Base-by-base conservation (phyloP, 1,284 basidiomycete genomes). In the Entoloma clypeatum region DNA sequence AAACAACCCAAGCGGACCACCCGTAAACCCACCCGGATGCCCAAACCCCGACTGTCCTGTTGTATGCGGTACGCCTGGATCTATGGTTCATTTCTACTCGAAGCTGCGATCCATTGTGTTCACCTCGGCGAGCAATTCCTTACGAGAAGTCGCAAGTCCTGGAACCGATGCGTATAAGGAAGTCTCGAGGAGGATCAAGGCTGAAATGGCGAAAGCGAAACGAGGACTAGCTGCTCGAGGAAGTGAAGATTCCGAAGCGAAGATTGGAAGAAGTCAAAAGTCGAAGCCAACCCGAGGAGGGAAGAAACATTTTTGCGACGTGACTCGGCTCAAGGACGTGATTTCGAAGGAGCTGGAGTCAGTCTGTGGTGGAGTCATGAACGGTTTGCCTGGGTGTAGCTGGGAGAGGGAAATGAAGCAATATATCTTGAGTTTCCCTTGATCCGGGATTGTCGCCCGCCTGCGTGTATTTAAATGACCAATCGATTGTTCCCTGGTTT, bases 1-100 rank as follows among this genome's bases (percentile, higher is more conserved):
- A 11, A 13, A 39, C 3, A 39, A 48, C 11, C 45, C 45, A 5
- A 33, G 41, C 16, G 50, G 39, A 13, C 48, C 47, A 2, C 17
- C 74, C 35, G 61, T 70, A 40, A 71, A 79, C 18, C 84, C 83
- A 9, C 39, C 62, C 4, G 86, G 85, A 19, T 88, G 86, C 52
- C 84, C 85, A 2, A 83, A 86, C 52, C 83, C 84, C 21, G 76
- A 86, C 56, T 87, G 85, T 57, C 75, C 81, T 23, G 72, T 84
- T 43, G 74, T 85, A 30, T 86, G 84, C 51, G 84, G 85, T 53
- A 87, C 84, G 5, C 81, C 85, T n/a, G 84, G 84, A 10, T 86
- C 83, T 5, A 62, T 87, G 51, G 73, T 81, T 5, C 81, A 86
- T 60, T 82, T 77, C 63, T 86, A 72, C 59, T 41, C 64, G 7